Evolutionary conservation across 129 eudicot species (phyloP).

Genomic region (Chrysanthemum lavandulifolium): DNA sequence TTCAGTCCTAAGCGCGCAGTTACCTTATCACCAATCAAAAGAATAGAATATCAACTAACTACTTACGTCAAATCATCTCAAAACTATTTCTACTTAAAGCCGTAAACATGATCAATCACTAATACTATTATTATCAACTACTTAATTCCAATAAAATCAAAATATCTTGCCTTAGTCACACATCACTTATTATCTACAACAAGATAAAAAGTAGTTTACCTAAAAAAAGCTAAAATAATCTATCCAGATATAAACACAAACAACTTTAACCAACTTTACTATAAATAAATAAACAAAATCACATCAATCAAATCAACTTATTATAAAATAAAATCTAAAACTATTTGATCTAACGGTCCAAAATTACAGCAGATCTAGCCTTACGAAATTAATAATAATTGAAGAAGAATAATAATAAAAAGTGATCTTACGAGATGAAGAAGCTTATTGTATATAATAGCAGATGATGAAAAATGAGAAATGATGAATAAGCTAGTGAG

Average conservation of each 20-base stretch:
- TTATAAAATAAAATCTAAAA: neutral
- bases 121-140: too few species aligned
- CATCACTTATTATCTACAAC: neutral
- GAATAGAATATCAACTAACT: too few species aligned
- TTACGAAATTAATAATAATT: neutral
- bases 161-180: too few species aligned
- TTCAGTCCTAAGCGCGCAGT: too few species aligned
- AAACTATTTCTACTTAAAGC: too few species aligned
- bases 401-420: too few species aligned
- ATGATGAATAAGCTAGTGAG: neutral
- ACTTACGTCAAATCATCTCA: too few species aligned
- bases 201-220: slow-evolving; percentile 1
- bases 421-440: too few species aligned
- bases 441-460: neutral
- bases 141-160: too few species aligned
- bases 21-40: too few species aligned
- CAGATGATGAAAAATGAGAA: slow-evolving; percentile 10
- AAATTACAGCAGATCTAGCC: neutral
- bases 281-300: slow-evolving; percentile 16
- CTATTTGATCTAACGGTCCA: too few species aligned
- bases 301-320: neutral
- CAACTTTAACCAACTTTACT: slow-evolving; percentile 12
- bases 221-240: slow-evolving; percentile 14
- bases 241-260: slow-evolving; percentile 18
- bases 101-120: too few species aligned